phyloP scores from a whole-genome alignment of 257 asterid species.

The Ligustrum vulgare region DNA sequence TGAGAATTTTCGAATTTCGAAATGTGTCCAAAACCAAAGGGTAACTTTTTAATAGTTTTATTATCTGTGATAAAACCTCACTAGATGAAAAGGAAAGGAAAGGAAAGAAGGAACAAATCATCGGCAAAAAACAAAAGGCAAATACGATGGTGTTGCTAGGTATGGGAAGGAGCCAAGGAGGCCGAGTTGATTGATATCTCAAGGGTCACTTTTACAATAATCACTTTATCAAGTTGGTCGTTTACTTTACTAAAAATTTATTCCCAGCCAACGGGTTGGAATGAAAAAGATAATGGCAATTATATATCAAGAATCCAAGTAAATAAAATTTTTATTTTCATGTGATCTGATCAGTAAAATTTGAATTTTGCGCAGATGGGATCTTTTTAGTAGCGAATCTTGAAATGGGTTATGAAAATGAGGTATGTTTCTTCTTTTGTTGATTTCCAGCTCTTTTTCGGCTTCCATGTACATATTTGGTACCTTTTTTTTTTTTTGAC shows the following conservation, averaged over 20 bases:
- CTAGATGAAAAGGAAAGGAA: background rate
- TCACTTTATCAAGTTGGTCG: slow-evolving; percentile 23
- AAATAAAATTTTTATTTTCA: slow-evolving; percentile 27
- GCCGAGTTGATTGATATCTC: background rate
- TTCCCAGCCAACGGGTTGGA: background rate
- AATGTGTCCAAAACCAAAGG: too few species aligned
- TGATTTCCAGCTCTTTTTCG: slow-evolving; percentile 17
- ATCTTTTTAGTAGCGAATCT: slow-evolving; percentile 24
- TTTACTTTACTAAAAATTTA: background rate
- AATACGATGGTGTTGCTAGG: slow-evolving; percentile 4
- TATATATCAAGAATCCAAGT: slow-evolving; percentile 13
- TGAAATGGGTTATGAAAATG: slow-evolving; percentile 23
- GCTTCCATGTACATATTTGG: slow-evolving; percentile 6
- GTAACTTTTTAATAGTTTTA: too few species aligned
- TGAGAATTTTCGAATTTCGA: too few species aligned
- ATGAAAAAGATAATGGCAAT: slow-evolving; percentile 18
- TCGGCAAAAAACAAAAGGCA: slow-evolving; percentile 32
- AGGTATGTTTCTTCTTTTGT: slow-evolving; percentile 17
- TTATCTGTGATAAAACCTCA: background rate
- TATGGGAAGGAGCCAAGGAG: too few species aligned
- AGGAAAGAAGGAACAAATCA: slow-evolving; percentile 9
- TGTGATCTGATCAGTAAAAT: background rate
- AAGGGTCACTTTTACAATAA: slow-evolving; percentile 2
- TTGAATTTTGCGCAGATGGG: slow-evolving; percentile 34
- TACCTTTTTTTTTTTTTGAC: background rate